Evolutionary conservation across 176 grass and related monocot genomes (phyloP).

Genomic region (Sorghum bicolor): DNA sequence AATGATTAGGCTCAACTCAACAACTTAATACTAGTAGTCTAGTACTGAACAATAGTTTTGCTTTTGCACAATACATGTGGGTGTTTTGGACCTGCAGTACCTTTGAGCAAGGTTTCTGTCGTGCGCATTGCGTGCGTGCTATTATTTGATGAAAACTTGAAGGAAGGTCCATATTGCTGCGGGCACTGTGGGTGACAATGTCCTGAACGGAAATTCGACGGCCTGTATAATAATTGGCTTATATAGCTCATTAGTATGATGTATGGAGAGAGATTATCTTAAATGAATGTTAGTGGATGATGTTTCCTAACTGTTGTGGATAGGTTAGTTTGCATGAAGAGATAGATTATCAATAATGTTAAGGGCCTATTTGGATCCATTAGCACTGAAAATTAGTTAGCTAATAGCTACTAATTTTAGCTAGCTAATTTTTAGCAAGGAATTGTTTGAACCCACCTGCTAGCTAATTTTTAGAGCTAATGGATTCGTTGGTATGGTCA

Average conservation of each 20-base stretch:
- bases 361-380: too few relatives aligned
- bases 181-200: neutral
- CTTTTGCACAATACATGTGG: neutral
- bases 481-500: too few relatives aligned
- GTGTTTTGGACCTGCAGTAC: neutral
- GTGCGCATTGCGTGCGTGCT: neutral
- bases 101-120: neutral
- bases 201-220: neutral
- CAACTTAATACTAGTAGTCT: too few relatives aligned
- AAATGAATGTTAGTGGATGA: neutral
- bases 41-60: neutral
- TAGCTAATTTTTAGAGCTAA: too few relatives aligned
- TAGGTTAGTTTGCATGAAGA: neutral
- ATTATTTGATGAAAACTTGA: neutral
- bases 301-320: neutral
- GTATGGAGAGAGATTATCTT: neutral
- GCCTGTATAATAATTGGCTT: neutral
- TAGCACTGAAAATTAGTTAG: too few relatives aligned
- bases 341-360: neutral
- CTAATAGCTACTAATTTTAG: too few relatives aligned
- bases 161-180: neutral
- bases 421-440: too few relatives aligned
- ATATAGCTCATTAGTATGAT: neutral
- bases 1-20: too few relatives aligned
- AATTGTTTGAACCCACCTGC: too few relatives aligned